Evolutionary conservation across 139 green algal species (phyloP).

Genomic region (Chlamydomonas incerta): DNA sequence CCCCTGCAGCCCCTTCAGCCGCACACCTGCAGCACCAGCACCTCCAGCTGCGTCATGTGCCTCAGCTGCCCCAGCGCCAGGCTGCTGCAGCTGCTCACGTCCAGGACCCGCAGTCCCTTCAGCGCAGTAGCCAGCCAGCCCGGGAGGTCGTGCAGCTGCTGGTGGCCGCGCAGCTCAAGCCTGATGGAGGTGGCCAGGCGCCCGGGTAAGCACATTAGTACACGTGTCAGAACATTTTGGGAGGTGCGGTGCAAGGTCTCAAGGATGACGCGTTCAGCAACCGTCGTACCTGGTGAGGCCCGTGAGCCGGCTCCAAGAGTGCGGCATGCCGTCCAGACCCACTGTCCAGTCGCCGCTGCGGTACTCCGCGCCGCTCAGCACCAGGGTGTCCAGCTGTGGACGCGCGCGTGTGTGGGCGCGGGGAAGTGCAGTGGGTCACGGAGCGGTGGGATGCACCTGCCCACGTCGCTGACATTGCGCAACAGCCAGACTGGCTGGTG

Average conservation of each 20-base stretch:
- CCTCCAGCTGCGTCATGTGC: conserved; percentile 52
- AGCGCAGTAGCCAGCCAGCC: conserved; percentile 41
- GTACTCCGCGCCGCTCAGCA: conserved; percentile 49
- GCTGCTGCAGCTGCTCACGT: conserved; percentile 53
- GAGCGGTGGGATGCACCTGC: no score
- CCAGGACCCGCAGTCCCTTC: conserved; percentile 35
- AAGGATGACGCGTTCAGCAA: no score
- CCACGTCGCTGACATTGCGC: no score
- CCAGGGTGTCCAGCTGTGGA: conserved; percentile 55
- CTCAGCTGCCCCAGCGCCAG: conserved; percentile 47
- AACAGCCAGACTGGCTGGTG: no score
- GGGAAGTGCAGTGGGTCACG: no score
- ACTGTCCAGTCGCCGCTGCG: conserved; percentile 44
- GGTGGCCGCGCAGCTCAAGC: conserved; percentile 62
- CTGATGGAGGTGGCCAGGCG: background rate
- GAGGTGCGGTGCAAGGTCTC: no score
- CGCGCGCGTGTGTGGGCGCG: background rate
- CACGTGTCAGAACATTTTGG: no score
- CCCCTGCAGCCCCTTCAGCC: background rate
- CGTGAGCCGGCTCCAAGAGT: conserved; percentile 41
- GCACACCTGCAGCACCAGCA: conserved; percentile 63
- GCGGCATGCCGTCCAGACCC: conserved; percentile 63
- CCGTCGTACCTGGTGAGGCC: conserved; percentile 12
- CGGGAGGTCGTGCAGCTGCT: conserved; percentile 50
- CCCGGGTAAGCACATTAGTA: background rate